These are phyloP conservation scores for Starmerella kuoi DNA, from an alignment of 805 yeast genomes.

Conservation along the genomic window DNA sequence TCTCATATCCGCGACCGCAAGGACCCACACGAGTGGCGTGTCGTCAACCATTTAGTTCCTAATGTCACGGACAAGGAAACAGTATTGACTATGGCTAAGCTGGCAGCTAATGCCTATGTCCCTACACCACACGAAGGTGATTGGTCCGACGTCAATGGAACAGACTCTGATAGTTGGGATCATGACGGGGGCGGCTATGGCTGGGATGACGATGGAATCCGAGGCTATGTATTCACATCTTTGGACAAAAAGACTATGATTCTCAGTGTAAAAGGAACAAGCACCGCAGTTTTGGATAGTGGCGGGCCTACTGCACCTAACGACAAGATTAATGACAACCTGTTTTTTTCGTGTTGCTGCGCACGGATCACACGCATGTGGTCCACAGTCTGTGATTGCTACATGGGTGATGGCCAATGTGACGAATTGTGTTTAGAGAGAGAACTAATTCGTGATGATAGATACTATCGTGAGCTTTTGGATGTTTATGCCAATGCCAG, in stretches of 20 bases:
- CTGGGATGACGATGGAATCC: slow-evolving; percentile 72
- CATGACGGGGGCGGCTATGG: slow-evolving; percentile 56
- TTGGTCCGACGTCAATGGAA: slow-evolving; percentile 59
- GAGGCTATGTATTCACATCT: slow-evolving; percentile 81
- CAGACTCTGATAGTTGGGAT: slow-evolving; percentile 36
- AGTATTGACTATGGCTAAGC: slow-evolving; percentile 59
- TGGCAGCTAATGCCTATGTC: slow-evolving; percentile 88
- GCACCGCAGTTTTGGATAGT: slow-evolving; percentile 53
- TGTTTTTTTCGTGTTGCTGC: slow-evolving; percentile 89
- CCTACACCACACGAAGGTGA: slow-evolving; percentile 63
- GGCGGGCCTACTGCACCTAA: slow-evolving; percentile 60
- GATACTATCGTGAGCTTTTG: slow-evolving; percentile 69
- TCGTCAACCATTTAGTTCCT: slow-evolving; percentile 37
- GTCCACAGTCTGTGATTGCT: slow-evolving; percentile 94
- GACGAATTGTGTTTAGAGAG: slow-evolving; percentile 74
- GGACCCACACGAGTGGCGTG: slow-evolving; percentile 9
- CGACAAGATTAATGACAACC: slow-evolving; percentile 78
- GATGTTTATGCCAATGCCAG: slow-evolving; percentile 67
- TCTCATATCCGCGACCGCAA: not conserved
- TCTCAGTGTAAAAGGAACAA: slow-evolving; percentile 80
- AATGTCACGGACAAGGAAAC: slow-evolving; percentile 65
- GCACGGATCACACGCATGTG: slow-evolving; percentile 83
- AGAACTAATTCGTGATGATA: slow-evolving; percentile 59
- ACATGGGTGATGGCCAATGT: slow-evolving; percentile 58
- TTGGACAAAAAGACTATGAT: slow-evolving; percentile 48